Evolutionary conservation across 1,284 basidiomycete genomes (phyloP), one percentile per base, ranked within the genome.

Genomic region (Cutaneotrichosporon sp.): DNA sequence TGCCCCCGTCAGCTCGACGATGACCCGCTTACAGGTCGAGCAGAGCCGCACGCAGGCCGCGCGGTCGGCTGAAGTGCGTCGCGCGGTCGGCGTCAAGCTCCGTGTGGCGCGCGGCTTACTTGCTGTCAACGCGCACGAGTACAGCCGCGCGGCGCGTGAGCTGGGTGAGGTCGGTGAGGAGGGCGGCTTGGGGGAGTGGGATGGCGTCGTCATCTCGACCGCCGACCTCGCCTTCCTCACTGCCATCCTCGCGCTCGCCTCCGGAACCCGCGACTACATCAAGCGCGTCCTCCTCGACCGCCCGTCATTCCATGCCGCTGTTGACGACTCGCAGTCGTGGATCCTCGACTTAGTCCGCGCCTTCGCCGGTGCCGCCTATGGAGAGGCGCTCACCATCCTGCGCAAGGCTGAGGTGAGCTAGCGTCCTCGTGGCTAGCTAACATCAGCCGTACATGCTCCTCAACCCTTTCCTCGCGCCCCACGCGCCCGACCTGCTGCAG

Each of bases 181-280:
- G 34, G 75, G 74, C 34, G 74, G 75, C 1, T 64, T 77, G 27
- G 69, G 59, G 8, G 74, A 72, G 6, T 77, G 72, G 70, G 75
- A 77, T 36, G 75, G 75, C 25, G 47, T 65, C 67, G 73, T 67
- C 3, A 75, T 78, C 27, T 73, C 72, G 0, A 68, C 72, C 0
- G 38, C 67, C 9, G 77, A 78, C 56, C 38, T 74, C 13, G 71
- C 71, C 0, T 60, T 78, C 31, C 60, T 76, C 56, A 60, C 65
- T 9, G 72, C 72, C 1, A 60, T 77, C 27, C 71, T 69, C 43
- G 66, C 67, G 0, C 66, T 78, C 10, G 73, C 74, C 0, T 72
- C 67, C 3, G 59, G 67, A 3, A 42, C 50, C 5, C 59, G 77
- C 54, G 69, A 68, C 16, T 56, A 67, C 27, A 70, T 76, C 49